Conservation (phyloP, 345 rosid species). For the Capsella bursapastoris region DNA sequence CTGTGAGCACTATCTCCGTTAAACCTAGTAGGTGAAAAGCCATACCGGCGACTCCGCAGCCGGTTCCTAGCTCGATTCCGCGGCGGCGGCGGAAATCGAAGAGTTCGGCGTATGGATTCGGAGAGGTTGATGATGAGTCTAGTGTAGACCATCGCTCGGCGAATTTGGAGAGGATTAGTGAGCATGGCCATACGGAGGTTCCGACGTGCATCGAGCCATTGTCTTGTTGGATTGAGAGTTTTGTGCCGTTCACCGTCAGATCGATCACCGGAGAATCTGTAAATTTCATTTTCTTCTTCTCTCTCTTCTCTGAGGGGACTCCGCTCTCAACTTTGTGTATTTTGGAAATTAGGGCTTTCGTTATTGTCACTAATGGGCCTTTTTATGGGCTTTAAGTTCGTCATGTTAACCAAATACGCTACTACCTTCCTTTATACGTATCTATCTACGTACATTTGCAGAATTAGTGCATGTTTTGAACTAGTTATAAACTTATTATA, state of each 20-base stretch:
- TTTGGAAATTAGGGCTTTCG: slow-evolving; percentile 25
- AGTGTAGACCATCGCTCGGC: slow-evolving; percentile 79
- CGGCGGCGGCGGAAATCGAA: slow-evolving; percentile 70
- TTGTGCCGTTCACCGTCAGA: slow-evolving; percentile 59
- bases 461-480: no score
- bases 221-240: slow-evolving; percentile 80
- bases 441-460: no score
- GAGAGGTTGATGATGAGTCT: slow-evolving; percentile 32
- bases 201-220: slow-evolving; percentile 90
- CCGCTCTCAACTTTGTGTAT: background rate
- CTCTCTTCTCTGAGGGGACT: background rate
- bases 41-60: slow-evolving; percentile 93
- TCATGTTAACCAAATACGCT: background rate
- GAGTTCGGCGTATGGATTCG: slow-evolving; percentile 67
- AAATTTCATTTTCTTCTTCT: slow-evolving; percentile 63
- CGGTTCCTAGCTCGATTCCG: slow-evolving; percentile 81
- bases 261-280: slow-evolving; percentile 90
- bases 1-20: slow-evolving; percentile 76
- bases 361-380: slow-evolving; percentile 21
- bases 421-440: no score
- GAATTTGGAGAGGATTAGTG: slow-evolving; percentile 87
- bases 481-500: no score
- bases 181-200: slow-evolving; percentile 95
- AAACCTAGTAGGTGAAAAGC: slow-evolving; percentile 82
- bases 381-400: slow-evolving; percentile 10